Base-by-base conservation (phyloP, 192 early-diverging fungal species). In the Backusella liffmaniae region DNA sequence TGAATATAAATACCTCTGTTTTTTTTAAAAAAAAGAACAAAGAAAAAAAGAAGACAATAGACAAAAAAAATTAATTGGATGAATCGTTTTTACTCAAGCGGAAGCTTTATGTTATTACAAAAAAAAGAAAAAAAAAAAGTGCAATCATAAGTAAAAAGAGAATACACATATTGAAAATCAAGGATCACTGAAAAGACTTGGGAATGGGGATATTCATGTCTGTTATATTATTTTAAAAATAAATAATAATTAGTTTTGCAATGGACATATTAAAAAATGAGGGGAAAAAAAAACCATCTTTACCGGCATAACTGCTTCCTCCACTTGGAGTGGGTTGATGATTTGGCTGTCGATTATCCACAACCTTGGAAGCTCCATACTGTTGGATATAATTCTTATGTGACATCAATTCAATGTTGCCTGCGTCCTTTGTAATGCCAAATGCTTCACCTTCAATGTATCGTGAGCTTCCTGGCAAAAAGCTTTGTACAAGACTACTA, bases 371-470 rank as follows among this genome's bases (percentile, higher is more conserved):
- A 18, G 69, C 18, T 21, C 32, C 51, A 37, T 77, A 36, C 5
- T 72, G 34, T 34, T 80, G 76, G 41, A 74, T 77, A 77, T 81
- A 87, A 62, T 74, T 69, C 44, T 80, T 77, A 71, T 78, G 79
- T 0, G 74, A 67, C 0, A 87, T 37, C 21, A 87, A 30, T 21
- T 85, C 84, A 18, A 87, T 85, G 5, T 79, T 26, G 7, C 81
- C 82, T 13, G 85, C 87, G 8, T 85, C 80, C 1, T 68, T 53
- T 16, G 78, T 77, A 69, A 88, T 73, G 2, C 83, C 83, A 36
- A 53, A 72, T 0, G 76, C 72, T 3, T 73, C 66, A 0, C 82
- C 87, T 21, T 84, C 75, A 12, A 68, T 59, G 1, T 79, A 59
- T 23, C 65, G 37, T 8, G 73, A 74, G 34, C 74, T 80, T 3